Percentiles rank a stretch among this genome's conserved stretches.
Conservation (phyloP, 305 asterid species). For the Withania somnifera region DNA sequence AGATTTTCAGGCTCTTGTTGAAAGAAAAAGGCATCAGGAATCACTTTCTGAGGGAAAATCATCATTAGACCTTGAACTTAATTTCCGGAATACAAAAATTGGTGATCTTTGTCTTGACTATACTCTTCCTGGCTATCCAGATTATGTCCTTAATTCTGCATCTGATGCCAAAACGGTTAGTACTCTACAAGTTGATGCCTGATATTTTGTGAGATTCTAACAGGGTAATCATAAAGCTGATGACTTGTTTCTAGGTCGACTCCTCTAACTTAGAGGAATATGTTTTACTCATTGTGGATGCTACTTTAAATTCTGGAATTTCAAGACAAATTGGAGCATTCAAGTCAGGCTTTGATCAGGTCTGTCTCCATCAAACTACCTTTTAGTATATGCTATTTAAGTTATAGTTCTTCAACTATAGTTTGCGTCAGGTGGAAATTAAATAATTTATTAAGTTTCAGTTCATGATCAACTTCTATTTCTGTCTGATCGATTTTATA, state of each 20-base stretch:
- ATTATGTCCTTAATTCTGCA: constrained; percentile 38
- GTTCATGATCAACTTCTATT: not conserved
- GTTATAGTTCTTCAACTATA: not conserved
- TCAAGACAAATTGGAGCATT: constrained; percentile 85
- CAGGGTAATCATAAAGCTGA: constrained; percentile 6
- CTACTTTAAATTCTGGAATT: constrained; percentile 71
- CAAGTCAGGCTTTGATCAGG: constrained; percentile 92
- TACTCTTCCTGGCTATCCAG: constrained; percentile 89
- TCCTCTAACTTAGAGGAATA: constrained; percentile 64
- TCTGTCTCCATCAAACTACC: constrained; percentile 6
- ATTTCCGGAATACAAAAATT: constrained; percentile 46
- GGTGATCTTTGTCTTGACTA: constrained; percentile 94
- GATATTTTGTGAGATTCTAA: constrained; percentile 8
- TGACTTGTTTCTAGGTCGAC: constrained; percentile 43
- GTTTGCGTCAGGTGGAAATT: not conserved
- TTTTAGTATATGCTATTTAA: not conserved
- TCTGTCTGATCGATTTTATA: not conserved
- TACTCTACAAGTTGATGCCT: constrained; percentile 11
- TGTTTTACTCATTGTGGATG: constrained; percentile 49
- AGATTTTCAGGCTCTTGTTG: constrained; percentile 72
- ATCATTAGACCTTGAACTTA: constrained; percentile 22
- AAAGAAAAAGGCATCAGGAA: constrained; percentile 48
- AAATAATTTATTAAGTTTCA: not conserved
- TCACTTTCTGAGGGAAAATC: constrained; percentile 24
- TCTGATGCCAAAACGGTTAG: constrained; percentile 57